Conservation (phyloP, 1,139 yeast genomes). For the Magnusiomyces fungicola region DNA sequence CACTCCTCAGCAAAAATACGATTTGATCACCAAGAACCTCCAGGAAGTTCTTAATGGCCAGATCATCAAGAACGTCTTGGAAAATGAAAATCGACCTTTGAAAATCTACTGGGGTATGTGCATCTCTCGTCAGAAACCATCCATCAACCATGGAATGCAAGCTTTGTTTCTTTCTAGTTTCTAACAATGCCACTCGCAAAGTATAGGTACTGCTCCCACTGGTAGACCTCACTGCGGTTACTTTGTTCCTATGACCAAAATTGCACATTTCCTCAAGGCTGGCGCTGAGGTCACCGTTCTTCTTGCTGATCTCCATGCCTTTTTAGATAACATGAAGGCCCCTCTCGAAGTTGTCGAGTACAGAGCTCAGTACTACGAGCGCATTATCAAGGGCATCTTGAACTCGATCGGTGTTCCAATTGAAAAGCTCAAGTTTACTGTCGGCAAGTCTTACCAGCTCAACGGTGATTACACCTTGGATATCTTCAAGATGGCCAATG, state of each 20-base stretch:
- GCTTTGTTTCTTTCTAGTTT: too few species aligned
- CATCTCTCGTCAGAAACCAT: constrained; percentile 49
- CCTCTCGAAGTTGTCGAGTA: constrained; percentile 83
- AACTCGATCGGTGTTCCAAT: constrained; percentile 84
- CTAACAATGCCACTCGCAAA: constrained; percentile 1
- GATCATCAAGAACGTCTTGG: constrained; percentile 78
- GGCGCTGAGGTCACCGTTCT: constrained; percentile 92
- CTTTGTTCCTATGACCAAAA: constrained; percentile 94
- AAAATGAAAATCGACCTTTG: constrained; percentile 71
- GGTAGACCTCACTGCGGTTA: constrained; percentile 99
- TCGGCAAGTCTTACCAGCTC: constrained; percentile 85
- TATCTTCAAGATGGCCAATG: constrained; percentile 72
- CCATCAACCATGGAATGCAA: too few species aligned
- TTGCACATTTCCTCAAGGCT: constrained; percentile 91
- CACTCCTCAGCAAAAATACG: constrained; percentile 58
- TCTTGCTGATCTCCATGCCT: constrained; percentile 96
- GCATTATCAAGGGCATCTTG: constrained; percentile 73
- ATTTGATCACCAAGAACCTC: constrained; percentile 72
- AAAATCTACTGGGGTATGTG: constrained; percentile 69
- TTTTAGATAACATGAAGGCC: constrained; percentile 97
- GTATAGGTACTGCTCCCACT: constrained; percentile 64
- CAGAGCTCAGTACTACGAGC: constrained; percentile 87
- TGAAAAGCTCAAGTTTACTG: constrained; percentile 73
- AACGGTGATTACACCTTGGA: constrained; percentile 77
- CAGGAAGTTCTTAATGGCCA: constrained; percentile 90